Base-by-base conservation (phyloP, 2,329 filamentous ascomycete genomes). In the Botrytis paeoniae region DNA sequence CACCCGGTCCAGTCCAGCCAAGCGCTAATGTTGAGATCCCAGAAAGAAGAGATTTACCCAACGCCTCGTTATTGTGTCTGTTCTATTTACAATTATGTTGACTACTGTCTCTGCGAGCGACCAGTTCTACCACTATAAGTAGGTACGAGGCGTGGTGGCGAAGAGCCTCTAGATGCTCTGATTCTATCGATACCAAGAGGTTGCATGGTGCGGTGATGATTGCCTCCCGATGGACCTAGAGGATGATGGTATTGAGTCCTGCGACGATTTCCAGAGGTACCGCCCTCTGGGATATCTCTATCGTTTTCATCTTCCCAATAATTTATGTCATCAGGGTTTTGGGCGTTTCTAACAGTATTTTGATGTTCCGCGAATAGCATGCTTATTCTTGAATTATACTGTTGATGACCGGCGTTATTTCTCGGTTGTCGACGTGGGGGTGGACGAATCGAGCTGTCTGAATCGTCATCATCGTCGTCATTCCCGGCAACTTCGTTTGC, bases 321-420 rank as follows among this genome's bases (percentile, higher is more conserved):
- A 63, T 59, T 68, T 35, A 73, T 41, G 8, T 29, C 71, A n/a
- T 65, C 29, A 5, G 59, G 57, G 43, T 73, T 45, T 45, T 57
- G 65, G 14, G 71, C 57, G 6, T 70, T 60, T 29, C 65, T 73
- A 29, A 73, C 61, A 37, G 65, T 54, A 51, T 76, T 75, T 72
- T 80, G 80, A 68, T 81, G 79, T 57, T 78, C 77, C 14, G 79
- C 79, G 73, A 81, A 79, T 48, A 81, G 76, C 74, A 75, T 76
- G 65, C 79, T 80, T 64, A 81, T 80, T 65, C 77, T 74, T 22
- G 78, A 78, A 69, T 80, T 76, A 69, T 79, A 80, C 35, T 71
- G 68, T 68, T 78, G 77, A 61, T 74, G 68, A 25, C 72, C 69
- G 10, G 70, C 71, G 25, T 74, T 69, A 18, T 76, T 72, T 74